Evolutionary conservation across 441 rosid species (phyloP).

Genomic region (Monsonia emarginata): DNA sequence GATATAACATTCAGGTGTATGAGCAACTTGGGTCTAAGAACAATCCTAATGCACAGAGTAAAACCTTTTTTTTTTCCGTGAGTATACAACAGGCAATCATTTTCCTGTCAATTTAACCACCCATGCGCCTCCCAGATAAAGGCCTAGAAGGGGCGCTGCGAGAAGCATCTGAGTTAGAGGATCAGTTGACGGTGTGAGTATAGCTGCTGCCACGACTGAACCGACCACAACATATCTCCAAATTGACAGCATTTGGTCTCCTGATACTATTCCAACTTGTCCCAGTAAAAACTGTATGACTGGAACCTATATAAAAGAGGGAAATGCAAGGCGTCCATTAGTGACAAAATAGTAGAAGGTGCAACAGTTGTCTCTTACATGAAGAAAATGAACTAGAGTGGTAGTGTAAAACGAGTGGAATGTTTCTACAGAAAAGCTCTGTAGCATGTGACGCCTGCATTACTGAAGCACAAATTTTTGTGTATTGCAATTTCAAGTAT

Average conservation of each 20-base stretch:
- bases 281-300: constrained; percentile 86
- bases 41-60: background rate
- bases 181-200: constrained; percentile 88
- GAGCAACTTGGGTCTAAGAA: background rate
- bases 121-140: constrained; percentile 90
- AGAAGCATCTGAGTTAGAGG: constrained; percentile 90
- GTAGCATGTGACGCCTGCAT: no score
- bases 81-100: constrained; percentile 21
- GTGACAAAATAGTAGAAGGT: background rate
- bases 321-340: background rate
- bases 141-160: constrained; percentile 79
- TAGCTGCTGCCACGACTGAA: constrained; percentile 81
- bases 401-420: background rate
- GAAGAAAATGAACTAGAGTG: background rate
- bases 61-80: background rate
- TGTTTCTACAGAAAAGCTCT: no score
- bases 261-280: constrained; percentile 73
- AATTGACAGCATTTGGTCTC: constrained; percentile 88
- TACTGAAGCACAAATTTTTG: no score
- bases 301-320: constrained; percentile 55
- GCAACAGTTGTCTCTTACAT: no score
- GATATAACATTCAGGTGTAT: background rate
- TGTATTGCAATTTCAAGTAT: no score
- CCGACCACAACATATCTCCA: constrained; percentile 97
- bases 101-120: constrained; percentile 72